Base-by-base conservation (phyloP, 1,139 yeast genomes). In the Entelexis sorbosivorans region DNA sequence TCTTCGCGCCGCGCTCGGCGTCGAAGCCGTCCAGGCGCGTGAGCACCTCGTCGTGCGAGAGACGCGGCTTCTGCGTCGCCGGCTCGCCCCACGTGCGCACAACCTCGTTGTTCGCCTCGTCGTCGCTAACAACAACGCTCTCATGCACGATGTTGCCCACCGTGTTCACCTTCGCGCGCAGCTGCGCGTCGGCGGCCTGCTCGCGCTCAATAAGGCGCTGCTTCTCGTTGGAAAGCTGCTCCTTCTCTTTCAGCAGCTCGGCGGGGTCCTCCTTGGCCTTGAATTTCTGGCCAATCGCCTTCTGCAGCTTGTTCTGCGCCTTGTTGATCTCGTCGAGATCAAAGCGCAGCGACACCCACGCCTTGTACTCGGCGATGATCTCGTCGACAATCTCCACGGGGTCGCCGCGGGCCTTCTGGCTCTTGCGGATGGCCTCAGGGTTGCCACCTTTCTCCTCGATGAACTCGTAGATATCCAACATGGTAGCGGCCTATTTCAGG, bases 1-100 rank as follows among this genome's bases (percentile, higher is more conserved):
- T 82, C 73, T 89, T 85, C 58, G 87, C 95, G 68, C 99, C 99
- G 73, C 99, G 84, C 71, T 91, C 98, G 60, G 96, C 97, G 68
- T 91, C 99, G 69, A 87, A 91, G 59, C 99, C 99, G 65, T 91
- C 96, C 61, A 91, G 75, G 72, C 97, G 81, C 61, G 93, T 77
- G 61, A 93, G 76, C 52, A 93, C 83, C 73, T 91, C 98, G 67
- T 91, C 98, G 68, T 91, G 98, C 33, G 97, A 89, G 67, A 89
- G 77, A 44, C 73, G 72, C 55, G 96, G 96, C 60, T 76, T 73
- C 53, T 77, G 81, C 57, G 78, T 73, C 58, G 74, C 77, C 56
- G 76, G 74, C 49, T 68, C 69, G 54, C 78, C 79, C 96, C 97
- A 91, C 47, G 80, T 77, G 69, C 85, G 82, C 45, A 89, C 82